Evolutionary conservation across 441 rosid genomes (phyloP).

Genomic region (Kokia cookei): DNA sequence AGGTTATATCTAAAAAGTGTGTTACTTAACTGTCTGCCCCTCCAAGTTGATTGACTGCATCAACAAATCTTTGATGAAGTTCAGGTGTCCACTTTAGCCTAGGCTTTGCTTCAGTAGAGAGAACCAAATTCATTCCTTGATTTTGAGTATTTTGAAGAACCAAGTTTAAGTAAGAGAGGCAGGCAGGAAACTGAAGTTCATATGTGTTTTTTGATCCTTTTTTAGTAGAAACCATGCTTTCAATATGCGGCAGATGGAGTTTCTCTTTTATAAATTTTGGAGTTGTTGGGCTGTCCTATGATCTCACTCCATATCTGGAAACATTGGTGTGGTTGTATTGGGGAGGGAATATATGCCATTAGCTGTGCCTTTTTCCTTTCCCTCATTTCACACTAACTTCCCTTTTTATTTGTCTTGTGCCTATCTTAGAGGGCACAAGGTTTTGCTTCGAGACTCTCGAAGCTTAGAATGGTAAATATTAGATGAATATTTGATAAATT

Average conservation of each 20-base stretch:
- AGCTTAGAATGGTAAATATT: background rate
- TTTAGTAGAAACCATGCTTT: conserved; percentile 14
- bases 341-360: conserved; percentile 86
- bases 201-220: conserved; percentile 18
- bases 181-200: conserved; percentile 22
- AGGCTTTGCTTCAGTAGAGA: conserved; percentile 90
- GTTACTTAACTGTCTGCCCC: conserved; percentile 77
- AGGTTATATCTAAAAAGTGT: background rate
- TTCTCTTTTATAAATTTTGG: conserved; percentile 38
- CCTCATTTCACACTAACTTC: conserved; percentile 31
- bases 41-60: conserved; percentile 75
- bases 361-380: conserved; percentile 41
- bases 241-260: conserved; percentile 23
- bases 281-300: conserved; percentile 50
- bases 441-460: background rate
- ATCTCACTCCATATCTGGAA: conserved; percentile 87
- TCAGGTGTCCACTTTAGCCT: conserved; percentile 95
- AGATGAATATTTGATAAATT: background rate
- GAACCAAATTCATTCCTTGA: conserved; percentile 62
- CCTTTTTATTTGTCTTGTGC: conserved; percentile 46
- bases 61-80: conserved; percentile 79
- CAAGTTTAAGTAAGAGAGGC: conserved; percentile 22
- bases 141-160: conserved; percentile 34
- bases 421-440: background rate
- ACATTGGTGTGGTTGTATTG: conserved; percentile 74